Evolutionary conservation across 2,329 filamentous ascomycete species (phyloP), one percentile per base, ranked within the genome.

Genomic region (Cladophialophora yegresii): DNA sequence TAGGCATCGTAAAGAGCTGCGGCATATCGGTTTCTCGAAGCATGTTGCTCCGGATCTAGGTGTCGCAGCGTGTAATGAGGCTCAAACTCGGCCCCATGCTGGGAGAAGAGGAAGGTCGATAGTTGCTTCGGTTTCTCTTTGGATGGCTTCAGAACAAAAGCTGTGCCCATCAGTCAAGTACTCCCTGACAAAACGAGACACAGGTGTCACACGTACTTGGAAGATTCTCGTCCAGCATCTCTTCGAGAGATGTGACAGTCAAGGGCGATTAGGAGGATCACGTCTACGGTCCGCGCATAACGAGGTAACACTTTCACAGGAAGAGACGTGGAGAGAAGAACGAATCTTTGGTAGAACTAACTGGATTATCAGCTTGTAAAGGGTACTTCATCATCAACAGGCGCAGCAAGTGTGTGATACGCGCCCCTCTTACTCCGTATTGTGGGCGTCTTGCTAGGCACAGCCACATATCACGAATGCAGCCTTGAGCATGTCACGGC

Each of bases 191-290:
- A 57, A n/a, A n/a, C n/a, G n/a, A n/a, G n/a, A n/a, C 53, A 36
- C 28, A 16, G 59, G 49, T 36, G 72, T 70, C 4, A 73, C 22
- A 70, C 75, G 67, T 71, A 85, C 83, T 92, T 62, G 93, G 93
- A n/a, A 97, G 86, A 77, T 93, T 96, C 76, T 96, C 91, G 87
- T 96, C 92, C 72, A 96, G 85, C 92, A 96, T 96, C 12, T 45
- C 36, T 23, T 20, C 54, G 54, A 13, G 58, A 43, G n/a, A 36
- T 43, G n/a, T 23, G 9, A 23, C 20, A 4, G 23, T 28, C 28
- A 4, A 33, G 22, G 54, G n/a, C 36, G 23, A 28, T 7, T 56
- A 20, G 30, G 32, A 36, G 33, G 54, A 32, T 45, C 26, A 54
- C 13, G 51, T 20, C 13, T 10, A 50, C 20, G 20, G 20, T 22